Base-by-base conservation (phyloP, 495 filamentous ascomycete genomes). In the Baudoinia panamericana region DNA sequence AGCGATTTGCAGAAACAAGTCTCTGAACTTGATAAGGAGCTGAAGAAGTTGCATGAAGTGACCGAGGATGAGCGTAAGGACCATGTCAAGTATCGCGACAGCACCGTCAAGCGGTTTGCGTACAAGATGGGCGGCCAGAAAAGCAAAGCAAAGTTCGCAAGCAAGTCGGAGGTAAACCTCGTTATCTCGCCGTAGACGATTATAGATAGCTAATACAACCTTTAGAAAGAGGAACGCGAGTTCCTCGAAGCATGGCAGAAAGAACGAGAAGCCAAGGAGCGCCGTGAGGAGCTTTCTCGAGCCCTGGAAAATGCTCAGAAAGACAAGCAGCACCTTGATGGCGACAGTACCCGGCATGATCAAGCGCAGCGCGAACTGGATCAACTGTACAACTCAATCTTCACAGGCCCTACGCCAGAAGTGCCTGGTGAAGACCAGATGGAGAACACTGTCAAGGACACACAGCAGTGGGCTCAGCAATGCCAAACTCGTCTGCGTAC, bases 191-290 rank as follows among this genome's bases (percentile, higher is more conserved):
- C 13, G 9, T 9, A 29, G 26, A 29, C 26, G 9, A 29, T 9
- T n/a, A 29, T n/a, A n/a, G n/a, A 29, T 9, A 9, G 9, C 26
- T 9, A 29, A n/a, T n/a, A n/a, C n/a, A n/a, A n/a, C n/a, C n/a
- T n/a, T n/a, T n/a, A n/a, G 15, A 68, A 69, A 50, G 67, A 71
- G 39, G 69, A 69, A 54, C 45, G 48, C 12, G 66, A 70, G 40
- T 69, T 68, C 48, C 60, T 67, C 24, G 57, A 61, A 9, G 65
- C 61, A 5, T 51, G 68, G 32, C 60, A 66, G 24, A 27, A 54
- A 21, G 61, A 66, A 45, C 54, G 58, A 20, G 48, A 57, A 16
- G 59, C 53, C 12, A 57, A 64, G 39, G 56, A 62, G 13, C 41
- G 56, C 12, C 54, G 61, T 10, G 53, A 56, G 2, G 48, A 57